Conservation (phyloP, 2,329 filamentous ascomycete species). For the Monilinia vaccinii-corymbosi region DNA sequence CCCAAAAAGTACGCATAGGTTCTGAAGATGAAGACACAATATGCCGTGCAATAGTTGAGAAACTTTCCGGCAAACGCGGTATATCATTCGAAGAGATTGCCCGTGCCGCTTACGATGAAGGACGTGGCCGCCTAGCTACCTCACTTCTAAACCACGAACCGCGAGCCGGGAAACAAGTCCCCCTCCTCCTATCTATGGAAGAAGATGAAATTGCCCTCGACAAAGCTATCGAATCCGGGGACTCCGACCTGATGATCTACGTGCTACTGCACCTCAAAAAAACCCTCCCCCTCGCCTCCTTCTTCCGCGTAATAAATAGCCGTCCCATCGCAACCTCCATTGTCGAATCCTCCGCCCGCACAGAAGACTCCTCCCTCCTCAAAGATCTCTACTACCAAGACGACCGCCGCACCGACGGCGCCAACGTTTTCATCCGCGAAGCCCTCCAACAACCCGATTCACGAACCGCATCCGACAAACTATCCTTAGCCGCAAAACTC, state of each 20-base stretch:
- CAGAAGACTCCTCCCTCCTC: slow-evolving; percentile 68
- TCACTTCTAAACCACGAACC: slow-evolving; percentile 89
- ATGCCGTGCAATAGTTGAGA: slow-evolving; percentile 77
- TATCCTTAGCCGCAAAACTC: slow-evolving; percentile 76
- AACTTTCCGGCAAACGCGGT: slow-evolving; percentile 76
- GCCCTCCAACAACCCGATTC: slow-evolving; percentile 65
- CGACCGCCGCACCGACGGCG: slow-evolving; percentile 79
- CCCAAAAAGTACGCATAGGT: slow-evolving; percentile 80
- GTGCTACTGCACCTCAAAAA: slow-evolving; percentile 83
- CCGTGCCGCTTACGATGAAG: slow-evolving; percentile 87
- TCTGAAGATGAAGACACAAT: slow-evolving; percentile 81
- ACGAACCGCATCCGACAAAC: slow-evolving; percentile 68
- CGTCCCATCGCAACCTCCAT: slow-evolving; percentile 80
- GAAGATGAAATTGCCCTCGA: slow-evolving; percentile 91
- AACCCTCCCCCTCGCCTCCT: slow-evolving; percentile 80
- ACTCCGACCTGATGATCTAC: slow-evolving; percentile 85
- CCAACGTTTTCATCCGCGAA: slow-evolving; percentile 78
- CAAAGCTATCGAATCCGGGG: slow-evolving; percentile 92
- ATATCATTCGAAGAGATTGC: slow-evolving; percentile 96
- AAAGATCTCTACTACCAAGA: slow-evolving; percentile 98
- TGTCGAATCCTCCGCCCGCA: slow-evolving; percentile 73
- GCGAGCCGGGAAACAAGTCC: slow-evolving; percentile 90
- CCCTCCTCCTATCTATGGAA: slow-evolving; percentile 86
- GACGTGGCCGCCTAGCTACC: slow-evolving; percentile 78
- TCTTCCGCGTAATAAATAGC: slow-evolving; percentile 85